phyloP scores from a whole-genome alignment of 2,329 filamentous ascomycete genomes.

The Cryphonectria carpinicola region DNA sequence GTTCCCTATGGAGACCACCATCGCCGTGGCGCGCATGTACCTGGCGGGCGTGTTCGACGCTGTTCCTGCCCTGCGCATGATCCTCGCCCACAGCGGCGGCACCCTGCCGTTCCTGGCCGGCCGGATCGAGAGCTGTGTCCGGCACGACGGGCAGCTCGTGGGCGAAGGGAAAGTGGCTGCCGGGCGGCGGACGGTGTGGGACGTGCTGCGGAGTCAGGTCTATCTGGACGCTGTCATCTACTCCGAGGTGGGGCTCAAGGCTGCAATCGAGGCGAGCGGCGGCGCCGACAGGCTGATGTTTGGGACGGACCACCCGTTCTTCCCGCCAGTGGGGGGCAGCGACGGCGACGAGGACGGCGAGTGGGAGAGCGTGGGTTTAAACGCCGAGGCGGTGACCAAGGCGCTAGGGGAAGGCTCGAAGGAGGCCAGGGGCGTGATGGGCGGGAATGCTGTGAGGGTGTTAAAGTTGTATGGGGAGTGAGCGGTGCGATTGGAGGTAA shows the following conservation, averaged over 20 bases:
- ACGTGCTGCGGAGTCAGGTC: constrained; percentile 70
- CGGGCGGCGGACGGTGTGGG: constrained; percentile 56
- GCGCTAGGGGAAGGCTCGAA: constrained; percentile 34
- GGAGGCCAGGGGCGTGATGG: constrained; percentile 35
- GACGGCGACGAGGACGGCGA: constrained; percentile 64
- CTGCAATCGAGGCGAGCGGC: constrained; percentile 67
- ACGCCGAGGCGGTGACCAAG: constrained; percentile 38
- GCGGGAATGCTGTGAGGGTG: constrained; percentile 36
- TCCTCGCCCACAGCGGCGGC: constrained; percentile 87
- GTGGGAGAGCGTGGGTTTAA: constrained; percentile 69
- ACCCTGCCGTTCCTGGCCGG: constrained; percentile 88
- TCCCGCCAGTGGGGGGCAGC: constrained; percentile 70
- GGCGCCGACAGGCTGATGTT: constrained; percentile 76
- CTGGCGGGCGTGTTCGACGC: constrained; percentile 84
- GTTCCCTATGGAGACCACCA: constrained; percentile 91
- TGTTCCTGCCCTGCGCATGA: constrained; percentile 69
- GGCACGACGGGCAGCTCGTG: constrained; percentile 78
- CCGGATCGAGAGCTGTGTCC: constrained; percentile 83
- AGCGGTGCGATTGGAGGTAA: not conserved
- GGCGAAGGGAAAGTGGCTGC: constrained; percentile 59
- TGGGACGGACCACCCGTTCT: constrained; percentile 84
- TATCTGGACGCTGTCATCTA: constrained; percentile 89
- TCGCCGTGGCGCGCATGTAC: constrained; percentile 85
- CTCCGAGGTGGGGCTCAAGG: constrained; percentile 72
- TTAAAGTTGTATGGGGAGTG: constrained; percentile 34